Evolutionary conservation across 1,284 basidiomycete genomes (phyloP).

Genomic region (Ceratobasidium sp.): DNA sequence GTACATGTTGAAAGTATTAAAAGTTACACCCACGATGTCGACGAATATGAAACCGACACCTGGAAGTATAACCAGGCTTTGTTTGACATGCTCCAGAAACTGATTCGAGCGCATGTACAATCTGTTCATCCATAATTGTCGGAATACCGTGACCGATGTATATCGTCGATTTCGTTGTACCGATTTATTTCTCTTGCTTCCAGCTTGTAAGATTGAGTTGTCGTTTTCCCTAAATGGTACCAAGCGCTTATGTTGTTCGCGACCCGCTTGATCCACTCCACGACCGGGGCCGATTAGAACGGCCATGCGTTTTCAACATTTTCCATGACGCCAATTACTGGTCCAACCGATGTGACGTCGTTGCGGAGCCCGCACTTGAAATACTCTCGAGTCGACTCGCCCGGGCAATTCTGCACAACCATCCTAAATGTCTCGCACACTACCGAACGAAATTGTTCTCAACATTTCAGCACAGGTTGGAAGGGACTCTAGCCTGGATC

Average conservation of each 20-base stretch:
- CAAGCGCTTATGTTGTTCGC: not conserved
- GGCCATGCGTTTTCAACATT: not conserved
- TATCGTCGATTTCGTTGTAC: not conserved
- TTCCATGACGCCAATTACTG: not conserved
- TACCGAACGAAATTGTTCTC: constrained; percentile 18
- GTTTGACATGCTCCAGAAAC: not conserved
- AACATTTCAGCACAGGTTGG: constrained; percentile 4
- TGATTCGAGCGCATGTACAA: not conserved
- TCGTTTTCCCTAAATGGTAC: not conserved
- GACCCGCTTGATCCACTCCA: not conserved
- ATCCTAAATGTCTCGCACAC: not conserved
- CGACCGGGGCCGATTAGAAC: not conserved
- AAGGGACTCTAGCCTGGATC: constrained; percentile 17
- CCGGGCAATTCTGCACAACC: not conserved
- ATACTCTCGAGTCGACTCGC: not conserved
- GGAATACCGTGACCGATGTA: no score
- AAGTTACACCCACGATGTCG: not conserved
- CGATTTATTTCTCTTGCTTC: no score
- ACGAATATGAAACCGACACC: not conserved
- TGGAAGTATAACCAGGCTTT: not conserved
- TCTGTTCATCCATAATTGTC: not conserved
- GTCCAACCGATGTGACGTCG: not conserved
- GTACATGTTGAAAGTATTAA: not conserved
- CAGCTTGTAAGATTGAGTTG: not conserved
- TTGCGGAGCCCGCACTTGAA: not conserved